Evolutionary conservation across 1,139 yeast species (phyloP).

Genomic region (Entelexis paramagnoliae): DNA sequence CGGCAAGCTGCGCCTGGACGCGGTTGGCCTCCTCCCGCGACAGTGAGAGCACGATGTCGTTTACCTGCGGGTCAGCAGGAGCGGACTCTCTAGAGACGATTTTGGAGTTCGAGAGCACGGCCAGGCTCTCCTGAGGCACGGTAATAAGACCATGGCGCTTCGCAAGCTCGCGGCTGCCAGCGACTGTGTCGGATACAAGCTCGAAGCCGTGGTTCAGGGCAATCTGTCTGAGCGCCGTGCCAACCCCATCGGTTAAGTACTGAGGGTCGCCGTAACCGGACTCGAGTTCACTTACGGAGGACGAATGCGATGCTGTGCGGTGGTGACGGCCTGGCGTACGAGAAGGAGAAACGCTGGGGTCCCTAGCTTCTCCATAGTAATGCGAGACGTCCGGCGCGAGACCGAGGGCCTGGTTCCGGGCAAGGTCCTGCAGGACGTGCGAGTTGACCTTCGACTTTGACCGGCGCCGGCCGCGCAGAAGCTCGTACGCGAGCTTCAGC

Average conservation of each 20-base stretch:
- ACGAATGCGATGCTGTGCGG: neutral
- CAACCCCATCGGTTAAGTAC: neutral
- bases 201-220: constrained; percentile 2
- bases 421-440: constrained; percentile 15
- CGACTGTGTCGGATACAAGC: neutral
- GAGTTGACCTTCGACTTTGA: constrained; percentile 1
- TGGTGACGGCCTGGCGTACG: neutral
- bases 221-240: neutral
- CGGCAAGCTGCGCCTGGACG: neutral
- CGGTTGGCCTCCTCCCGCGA: neutral
- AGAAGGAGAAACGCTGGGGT: neutral
- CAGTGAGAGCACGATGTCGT: neutral
- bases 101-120: neutral
- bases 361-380: neutral
- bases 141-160: neutral
- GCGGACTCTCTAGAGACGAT: neutral
- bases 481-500: constrained; percentile 6
- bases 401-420: constrained; percentile 2
- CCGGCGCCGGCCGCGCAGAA: constrained; percentile 8
- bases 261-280: neutral
- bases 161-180: neutral
- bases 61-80: neutral
- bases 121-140: neutral
- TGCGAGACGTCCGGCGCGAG: constrained; percentile 3
- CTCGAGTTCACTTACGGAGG: neutral